Evolutionary conservation across 179 eudicot genomes (phyloP).

Genomic region (Silene vulgaris): DNA sequence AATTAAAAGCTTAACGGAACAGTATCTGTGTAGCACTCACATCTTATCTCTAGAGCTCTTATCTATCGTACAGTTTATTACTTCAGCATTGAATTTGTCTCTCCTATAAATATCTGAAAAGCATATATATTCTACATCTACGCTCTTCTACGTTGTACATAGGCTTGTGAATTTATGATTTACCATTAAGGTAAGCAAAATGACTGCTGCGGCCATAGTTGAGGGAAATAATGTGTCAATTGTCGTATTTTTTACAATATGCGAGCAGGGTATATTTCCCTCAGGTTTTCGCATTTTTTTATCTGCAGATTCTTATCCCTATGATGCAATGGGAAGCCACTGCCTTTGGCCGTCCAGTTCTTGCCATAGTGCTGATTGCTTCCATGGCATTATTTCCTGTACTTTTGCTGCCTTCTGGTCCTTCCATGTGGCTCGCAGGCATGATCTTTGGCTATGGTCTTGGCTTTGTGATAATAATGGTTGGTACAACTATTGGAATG

Average conservation of each 20-base stretch:
- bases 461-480: conserved; percentile 89
- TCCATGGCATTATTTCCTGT: conserved; percentile 91
- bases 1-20: too few relatives aligned
- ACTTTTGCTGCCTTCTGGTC: conserved; percentile 78
- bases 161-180: background rate
- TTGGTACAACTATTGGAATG: conserved; percentile 93
- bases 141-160: background rate
- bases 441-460: conserved; percentile 94
- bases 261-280: background rate
- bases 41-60: background rate
- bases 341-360: conserved; percentile 88
- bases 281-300: conserved; percentile 15
- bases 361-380: conserved; percentile 75
- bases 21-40: too few relatives aligned
- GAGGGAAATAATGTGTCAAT: background rate
- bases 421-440: conserved; percentile 98
- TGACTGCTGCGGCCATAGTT: background rate
- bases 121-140: background rate
- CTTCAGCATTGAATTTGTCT: too few relatives aligned
- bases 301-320: conserved; percentile 64
- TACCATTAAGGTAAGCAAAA: too few relatives aligned
- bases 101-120: background rate
- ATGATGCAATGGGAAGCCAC: conserved; percentile 90
- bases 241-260: background rate
- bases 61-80: background rate